Base-by-base conservation (phyloP, 2,329 filamentous ascomycete species). In the Blumeriella jaapii region DNA sequence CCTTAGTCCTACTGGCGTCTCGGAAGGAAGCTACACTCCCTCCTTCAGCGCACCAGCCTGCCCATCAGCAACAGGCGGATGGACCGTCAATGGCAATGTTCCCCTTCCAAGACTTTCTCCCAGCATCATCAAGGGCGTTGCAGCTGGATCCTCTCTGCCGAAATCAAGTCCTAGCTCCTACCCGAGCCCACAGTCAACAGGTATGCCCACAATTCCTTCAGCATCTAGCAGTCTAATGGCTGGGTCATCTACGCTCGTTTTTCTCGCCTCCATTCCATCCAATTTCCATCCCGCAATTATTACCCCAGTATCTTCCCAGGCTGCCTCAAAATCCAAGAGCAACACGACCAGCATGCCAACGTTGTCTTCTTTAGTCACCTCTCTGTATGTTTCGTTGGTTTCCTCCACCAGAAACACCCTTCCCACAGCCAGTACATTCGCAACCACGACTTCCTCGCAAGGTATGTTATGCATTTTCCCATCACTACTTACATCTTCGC, bases 61-160 rank as follows among this genome's bases (percentile, higher is more conserved):
- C 57, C 85, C 85, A 3, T 59, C 66, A 1, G 75, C 73, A 19
- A 87, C 81, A 0, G 71, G 67, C 13, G 71, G 72, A 20, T 93
- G 85, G 85, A 64, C 71, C 14, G 72, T 93, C 4, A 61, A 82
- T 46, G 77, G 81, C 11, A 73, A 75, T 42, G 74, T 78, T 4
- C 57, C 69, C 5, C 64, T 91, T 18, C 85, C 86, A 0, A 75
- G 72, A 2, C 48, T 91, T 4, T 80, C 75, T 10, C 10, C 37
- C 1, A 15, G 14, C 3, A 24, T 48, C 17, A 24, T 48, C 10
- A 9, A 16, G 3, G 36, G 38, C 11, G 34, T 33, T 4, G 41
- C 35, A 26, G 29, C 35, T n/a, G 31, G 11, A 10, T 15, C 20
- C 13, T 17, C 10, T n/a, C 24, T 10, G 5, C 10, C 30, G 5